Conservation (phyloP, 2,329 filamentous ascomycete species). For the Hymenoscyphus scutula region DNA sequence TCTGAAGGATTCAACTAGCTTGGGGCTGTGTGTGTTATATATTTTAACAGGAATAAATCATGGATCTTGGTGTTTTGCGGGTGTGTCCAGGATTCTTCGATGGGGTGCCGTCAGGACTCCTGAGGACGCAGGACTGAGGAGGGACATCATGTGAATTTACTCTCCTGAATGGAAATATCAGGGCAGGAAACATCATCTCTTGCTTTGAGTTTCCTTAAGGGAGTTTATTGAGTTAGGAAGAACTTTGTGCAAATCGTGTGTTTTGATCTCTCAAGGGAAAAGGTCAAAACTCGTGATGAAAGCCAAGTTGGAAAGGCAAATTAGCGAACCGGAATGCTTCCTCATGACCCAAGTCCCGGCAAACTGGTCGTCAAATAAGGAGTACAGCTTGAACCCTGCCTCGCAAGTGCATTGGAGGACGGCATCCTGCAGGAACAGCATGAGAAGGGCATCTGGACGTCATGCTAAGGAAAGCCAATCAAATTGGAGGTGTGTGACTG, state of each 20-base stretch:
- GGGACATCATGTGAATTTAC: not conserved
- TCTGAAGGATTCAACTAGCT: not conserved
- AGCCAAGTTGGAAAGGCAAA: not conserved
- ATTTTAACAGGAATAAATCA: not conserved
- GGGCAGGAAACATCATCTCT: not conserved
- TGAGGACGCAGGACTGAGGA: not conserved
- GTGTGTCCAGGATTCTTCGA: not conserved
- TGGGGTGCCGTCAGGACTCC: not conserved
- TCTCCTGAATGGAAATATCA: not conserved
- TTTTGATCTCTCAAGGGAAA: not conserved
- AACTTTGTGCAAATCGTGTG: not conserved
- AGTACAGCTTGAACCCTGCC: not conserved
- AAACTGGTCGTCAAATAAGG: conserved; percentile 3
- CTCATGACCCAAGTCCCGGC: not conserved
- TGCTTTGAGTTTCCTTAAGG: not conserved
- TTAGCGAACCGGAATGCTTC: not conserved
- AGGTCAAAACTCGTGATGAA: not conserved
- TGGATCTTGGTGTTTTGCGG: not conserved
- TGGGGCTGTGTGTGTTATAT: not conserved
- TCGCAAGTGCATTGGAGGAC: not conserved
- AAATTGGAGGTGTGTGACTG: not conserved
- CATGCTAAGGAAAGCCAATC: not conserved
- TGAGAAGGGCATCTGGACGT: conserved; percentile 1
- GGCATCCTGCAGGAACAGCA: not conserved
- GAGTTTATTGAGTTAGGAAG: not conserved